Evolutionary conservation across 2,329 filamentous ascomycete species (phyloP).

Genomic region (Botrytis porri): DNA sequence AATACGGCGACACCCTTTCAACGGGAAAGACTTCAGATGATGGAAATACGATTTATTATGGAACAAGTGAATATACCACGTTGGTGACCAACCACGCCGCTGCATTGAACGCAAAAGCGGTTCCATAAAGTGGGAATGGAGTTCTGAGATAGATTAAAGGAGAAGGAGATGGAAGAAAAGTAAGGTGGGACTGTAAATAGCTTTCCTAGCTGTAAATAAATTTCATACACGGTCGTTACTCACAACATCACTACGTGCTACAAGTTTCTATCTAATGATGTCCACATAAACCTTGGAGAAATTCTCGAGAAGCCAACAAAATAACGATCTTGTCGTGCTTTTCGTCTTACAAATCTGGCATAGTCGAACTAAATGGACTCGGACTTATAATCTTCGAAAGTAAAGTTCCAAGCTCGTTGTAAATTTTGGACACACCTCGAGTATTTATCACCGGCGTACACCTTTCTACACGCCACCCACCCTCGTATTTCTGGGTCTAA

Average conservation of each 20-base stretch:
- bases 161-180: background rate
- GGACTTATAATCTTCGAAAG: background rate
- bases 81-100: slow-evolving; percentile 31
- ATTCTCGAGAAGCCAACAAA: too few species aligned
- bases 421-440: background rate
- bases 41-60: slow-evolving; percentile 35
- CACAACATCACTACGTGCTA: background rate
- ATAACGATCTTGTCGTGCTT: background rate
- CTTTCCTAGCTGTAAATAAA: background rate
- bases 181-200: background rate
- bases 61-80: slow-evolving; percentile 30
- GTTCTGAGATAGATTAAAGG: background rate
- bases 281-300: too few species aligned
- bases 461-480: background rate
- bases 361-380: background rate
- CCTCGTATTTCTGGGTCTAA: slow-evolving; percentile 18
- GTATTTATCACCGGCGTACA: background rate
- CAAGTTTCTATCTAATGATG: too few species aligned
- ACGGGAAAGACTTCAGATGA: slow-evolving; percentile 32
- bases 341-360: background rate
- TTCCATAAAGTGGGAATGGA: background rate
- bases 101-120: slow-evolving; percentile 29
- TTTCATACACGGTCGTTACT: background rate
- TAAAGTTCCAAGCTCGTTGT: background rate
- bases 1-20: slow-evolving; percentile 34